Evolutionary conservation across 768 basidiomycete species (phyloP).

Genomic region (Gymnopilus dilepis): DNA sequence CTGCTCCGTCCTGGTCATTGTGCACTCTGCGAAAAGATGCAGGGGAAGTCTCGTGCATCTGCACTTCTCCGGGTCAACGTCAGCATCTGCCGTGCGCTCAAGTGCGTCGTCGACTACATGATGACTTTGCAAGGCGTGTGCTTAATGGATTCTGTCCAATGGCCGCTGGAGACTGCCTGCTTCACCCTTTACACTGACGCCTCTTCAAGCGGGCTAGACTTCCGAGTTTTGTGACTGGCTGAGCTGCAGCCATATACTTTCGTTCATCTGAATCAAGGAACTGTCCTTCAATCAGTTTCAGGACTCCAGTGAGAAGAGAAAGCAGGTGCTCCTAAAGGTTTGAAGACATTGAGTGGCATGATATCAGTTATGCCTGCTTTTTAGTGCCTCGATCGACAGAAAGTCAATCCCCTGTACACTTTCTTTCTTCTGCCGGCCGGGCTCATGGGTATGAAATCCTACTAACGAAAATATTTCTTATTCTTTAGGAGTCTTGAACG

Average conservation of each 20-base stretch:
- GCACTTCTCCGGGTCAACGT: too few species aligned
- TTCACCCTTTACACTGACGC: slow-evolving; percentile 32
- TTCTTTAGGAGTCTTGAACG: too few species aligned
- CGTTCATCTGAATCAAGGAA: slow-evolving; percentile 29
- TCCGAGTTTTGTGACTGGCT: slow-evolving; percentile 31
- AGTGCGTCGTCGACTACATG: slow-evolving; percentile 38
- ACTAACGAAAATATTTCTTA: too few species aligned
- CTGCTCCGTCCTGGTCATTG: too few species aligned
- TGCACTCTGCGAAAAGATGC: too few species aligned
- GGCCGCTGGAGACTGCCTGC: slow-evolving; percentile 24
- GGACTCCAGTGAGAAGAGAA: slow-evolving; percentile 36
- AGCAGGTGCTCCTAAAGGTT: slow-evolving; percentile 29
- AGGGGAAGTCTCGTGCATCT: too few species aligned
- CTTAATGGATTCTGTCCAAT: slow-evolving; percentile 22
- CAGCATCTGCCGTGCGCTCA: too few species aligned
- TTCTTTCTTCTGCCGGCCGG: too few species aligned
- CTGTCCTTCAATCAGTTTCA: slow-evolving; percentile 24
- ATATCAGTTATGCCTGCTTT: neutral
- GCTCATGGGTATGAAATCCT: too few species aligned
- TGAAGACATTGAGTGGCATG: slow-evolving; percentile 28
- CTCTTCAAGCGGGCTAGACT: slow-evolving; percentile 29
- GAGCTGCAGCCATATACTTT: slow-evolving; percentile 34
- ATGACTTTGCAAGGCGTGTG: slow-evolving; percentile 23
- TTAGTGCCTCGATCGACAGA: slow-evolving; percentile 21
- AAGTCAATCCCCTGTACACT: slow-evolving; percentile 34